Conservation (phyloP, 352 stramenopile genomes). For the Albugo candida region DNA sequence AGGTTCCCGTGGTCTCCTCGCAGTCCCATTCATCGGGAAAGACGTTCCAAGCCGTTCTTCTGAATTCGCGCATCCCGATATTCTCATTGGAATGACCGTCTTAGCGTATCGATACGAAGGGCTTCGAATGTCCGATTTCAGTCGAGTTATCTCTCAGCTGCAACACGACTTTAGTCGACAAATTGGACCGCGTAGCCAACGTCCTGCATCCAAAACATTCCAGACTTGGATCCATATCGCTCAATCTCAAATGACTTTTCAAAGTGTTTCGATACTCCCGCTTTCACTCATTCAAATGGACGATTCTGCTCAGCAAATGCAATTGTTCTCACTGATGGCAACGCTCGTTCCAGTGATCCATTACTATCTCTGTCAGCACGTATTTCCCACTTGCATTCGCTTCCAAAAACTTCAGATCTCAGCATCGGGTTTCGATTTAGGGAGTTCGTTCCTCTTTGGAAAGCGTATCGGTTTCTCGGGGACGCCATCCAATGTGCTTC, state of each 20-base stretch:
- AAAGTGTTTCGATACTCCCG: slow-evolving; percentile 12
- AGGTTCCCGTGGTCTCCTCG: slow-evolving; percentile 88
- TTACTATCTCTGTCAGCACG: slow-evolving; percentile 95
- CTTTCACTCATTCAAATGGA: slow-evolving; percentile 92
- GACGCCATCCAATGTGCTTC: slow-evolving; percentile 97
- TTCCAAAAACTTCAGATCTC: slow-evolving; percentile 98
- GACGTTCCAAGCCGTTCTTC: slow-evolving; percentile 96
- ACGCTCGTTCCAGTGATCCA: slow-evolving; percentile 88
- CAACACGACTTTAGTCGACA: slow-evolving; percentile 79
- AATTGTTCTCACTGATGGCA: slow-evolving; percentile 88
- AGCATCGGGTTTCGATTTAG: slow-evolving; percentile 97
- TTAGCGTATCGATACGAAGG: slow-evolving; percentile 83
- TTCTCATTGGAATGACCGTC: slow-evolving; percentile 83
- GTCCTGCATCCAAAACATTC: slow-evolving; percentile 58
- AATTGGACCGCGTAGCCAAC: slow-evolving; percentile 58
- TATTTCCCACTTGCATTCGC: slow-evolving; percentile 99
- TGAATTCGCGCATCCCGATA: slow-evolving; percentile 98
- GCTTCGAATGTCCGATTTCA: slow-evolving; percentile 64
- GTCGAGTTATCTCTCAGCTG: slow-evolving; percentile 72
- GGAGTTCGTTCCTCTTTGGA: slow-evolving; percentile 95
- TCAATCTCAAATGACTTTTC: not conserved
- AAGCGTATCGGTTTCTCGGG: slow-evolving; percentile 97
- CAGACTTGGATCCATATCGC: slow-evolving; percentile 45
- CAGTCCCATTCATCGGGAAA: slow-evolving; percentile 98
- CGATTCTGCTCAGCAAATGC: slow-evolving; percentile 90